Evolutionary conservation across 106 monocot species (phyloP), one percentile per base, ranked within the genome.

Genomic region (Acanthochlamys bracteata): DNA sequence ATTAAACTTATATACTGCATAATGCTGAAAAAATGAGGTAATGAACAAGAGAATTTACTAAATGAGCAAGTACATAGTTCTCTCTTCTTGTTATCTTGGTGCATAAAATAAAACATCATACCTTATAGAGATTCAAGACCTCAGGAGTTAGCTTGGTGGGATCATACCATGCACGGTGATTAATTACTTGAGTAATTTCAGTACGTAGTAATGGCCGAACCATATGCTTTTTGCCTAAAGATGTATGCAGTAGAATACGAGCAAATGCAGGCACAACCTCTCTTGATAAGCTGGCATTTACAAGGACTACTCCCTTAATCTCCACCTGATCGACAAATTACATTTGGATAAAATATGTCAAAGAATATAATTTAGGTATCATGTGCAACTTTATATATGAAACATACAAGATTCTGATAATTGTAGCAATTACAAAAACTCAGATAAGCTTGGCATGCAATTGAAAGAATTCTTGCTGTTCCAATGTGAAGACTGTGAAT

Each of bases 211-310:
- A 67, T 72, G 93, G 93, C 7, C 86, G 85, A 54, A 93, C 86
- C 93, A 93, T 79, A 72, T 84, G 89, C 69, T 93, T 93, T 73
- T 93, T 93, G 14, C 89, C 83, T 55, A 93, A 49, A 25, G 93
- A 83, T 11, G 93, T 89, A 68, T 93, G 89, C 55, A 93, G 74
- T 8, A 93, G 83, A 46, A 93, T 93, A 16, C 93, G 80, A 16
- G 93, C 93, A 81, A 93, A 93, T 7, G 81, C 89, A 45, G 93
- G 93, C 41, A 93, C 76, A 55, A 93, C 89, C 69, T 93, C 89
- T 69, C 93, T 86, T 41, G 93, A 89, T 63, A 93, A 83, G 68
- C 86, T 93, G 39, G 72, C 86, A 74, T 83, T 79, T 24, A 93
- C 54, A 64, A 93, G 78, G 39, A 86, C 89, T 53, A 89, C 83